A percentile compares a stretch with the other conserved stretches of the same genome.
These are phyloP conservation scores for Diversispora eburnea DNA, from an alignment of 192 early-diverging fungal species.

Conservation along the genomic window DNA sequence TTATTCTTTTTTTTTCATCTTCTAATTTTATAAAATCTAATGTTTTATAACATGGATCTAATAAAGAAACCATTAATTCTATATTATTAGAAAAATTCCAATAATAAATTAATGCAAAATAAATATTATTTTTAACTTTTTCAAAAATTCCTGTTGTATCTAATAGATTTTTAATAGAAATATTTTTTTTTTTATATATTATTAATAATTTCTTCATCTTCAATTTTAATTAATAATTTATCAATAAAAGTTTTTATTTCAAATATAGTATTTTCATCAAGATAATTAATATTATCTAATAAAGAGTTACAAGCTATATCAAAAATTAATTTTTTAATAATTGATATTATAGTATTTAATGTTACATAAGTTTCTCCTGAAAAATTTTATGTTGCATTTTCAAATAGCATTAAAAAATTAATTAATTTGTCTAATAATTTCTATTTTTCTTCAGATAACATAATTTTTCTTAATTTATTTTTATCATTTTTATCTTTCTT, in stretches of 20 bases:
- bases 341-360: slow-evolving; percentile 8
- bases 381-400: neutral
- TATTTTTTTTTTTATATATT: neutral
- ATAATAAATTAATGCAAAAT: too few species aligned
- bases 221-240: neutral
- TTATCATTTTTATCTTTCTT: neutral
- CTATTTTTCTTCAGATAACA: neutral
- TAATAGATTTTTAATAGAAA: neutral
- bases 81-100: neutral
- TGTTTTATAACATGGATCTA: neutral
- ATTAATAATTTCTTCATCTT: neutral
- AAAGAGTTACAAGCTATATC: neutral
- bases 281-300: too few species aligned
- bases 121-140: neutral
- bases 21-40: neutral
- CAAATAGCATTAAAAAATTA: neutral
- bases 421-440: neutral
- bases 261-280: neutral
- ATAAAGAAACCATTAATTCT: neutral
- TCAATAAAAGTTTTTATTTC: neutral
- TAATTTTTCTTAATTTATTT: neutral
- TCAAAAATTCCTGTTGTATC: neutral
- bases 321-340: neutral
- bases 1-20: neutral
- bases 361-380: slow-evolving; percentile 8